Conservation (phyloP, 192 early-diverging fungal species). For the Fimicolochytrium jonesii region DNA sequence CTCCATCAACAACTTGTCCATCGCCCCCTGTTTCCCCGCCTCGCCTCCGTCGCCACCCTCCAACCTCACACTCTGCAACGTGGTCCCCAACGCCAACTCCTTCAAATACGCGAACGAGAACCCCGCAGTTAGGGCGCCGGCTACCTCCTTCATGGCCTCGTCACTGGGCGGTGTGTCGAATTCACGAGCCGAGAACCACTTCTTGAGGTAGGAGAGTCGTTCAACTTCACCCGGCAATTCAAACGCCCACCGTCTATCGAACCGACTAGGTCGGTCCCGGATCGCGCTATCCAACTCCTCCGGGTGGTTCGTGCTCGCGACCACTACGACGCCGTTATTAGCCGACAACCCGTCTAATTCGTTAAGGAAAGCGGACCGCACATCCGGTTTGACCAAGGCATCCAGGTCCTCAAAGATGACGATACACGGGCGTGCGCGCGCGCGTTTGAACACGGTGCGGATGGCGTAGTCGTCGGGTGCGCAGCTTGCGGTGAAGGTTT, state of each 20-base stretch:
- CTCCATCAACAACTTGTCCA: background rate
- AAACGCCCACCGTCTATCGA: background rate
- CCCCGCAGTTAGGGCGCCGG: background rate
- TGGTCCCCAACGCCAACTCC: background rate
- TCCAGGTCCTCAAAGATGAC: background rate
- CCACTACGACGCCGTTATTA: background rate
- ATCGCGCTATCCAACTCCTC: background rate
- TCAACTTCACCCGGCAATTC: background rate
- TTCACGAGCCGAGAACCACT: no score
- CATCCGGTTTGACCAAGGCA: background rate
- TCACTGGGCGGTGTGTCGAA: no score
- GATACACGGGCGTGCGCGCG: background rate
- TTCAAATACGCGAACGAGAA: conserved; percentile 1
- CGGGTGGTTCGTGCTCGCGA: conserved; percentile 1
- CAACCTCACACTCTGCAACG: background rate
- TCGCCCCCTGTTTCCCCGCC: background rate
- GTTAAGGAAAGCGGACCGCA: background rate
- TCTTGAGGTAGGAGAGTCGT: background rate
- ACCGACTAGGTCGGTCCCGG: conserved; percentile 2
- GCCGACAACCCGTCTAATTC: background rate
- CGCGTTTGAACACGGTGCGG: background rate
- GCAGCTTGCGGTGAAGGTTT: background rate
- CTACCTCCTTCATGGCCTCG: no score
- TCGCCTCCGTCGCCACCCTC: background rate
- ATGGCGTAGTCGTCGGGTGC: background rate